Conservation (phyloP, 805 yeast species). For the Myxozyma kluyveri region DNA sequence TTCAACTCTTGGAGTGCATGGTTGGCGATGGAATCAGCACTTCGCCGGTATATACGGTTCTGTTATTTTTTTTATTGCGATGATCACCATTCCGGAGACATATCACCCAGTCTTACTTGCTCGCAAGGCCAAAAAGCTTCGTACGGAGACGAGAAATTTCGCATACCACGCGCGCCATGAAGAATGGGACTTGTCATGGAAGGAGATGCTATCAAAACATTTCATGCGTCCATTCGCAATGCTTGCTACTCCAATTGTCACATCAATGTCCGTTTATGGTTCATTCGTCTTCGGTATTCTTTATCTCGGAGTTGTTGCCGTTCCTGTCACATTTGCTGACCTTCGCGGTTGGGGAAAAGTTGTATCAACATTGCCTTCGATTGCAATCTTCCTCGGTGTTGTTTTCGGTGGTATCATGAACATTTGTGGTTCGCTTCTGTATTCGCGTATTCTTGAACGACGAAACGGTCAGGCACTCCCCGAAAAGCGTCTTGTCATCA, state of each 20-base stretch:
- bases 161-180: slow-evolving; percentile 92
- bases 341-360: slow-evolving; percentile 39
- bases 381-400: slow-evolving; percentile 39
- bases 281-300: slow-evolving; percentile 46
- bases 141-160: slow-evolving; percentile 75
- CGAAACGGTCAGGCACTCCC: slow-evolving; percentile 52
- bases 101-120: slow-evolving; percentile 53
- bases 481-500: slow-evolving; percentile 55
- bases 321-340: slow-evolving; percentile 39
- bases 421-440: slow-evolving; percentile 34
- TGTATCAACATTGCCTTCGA: slow-evolving; percentile 37
- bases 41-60: slow-evolving; percentile 46
- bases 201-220: slow-evolving; percentile 68
- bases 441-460: slow-evolving; percentile 31
- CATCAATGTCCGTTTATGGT: slow-evolving; percentile 43
- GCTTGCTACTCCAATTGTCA: slow-evolving; percentile 50
- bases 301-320: slow-evolving; percentile 44
- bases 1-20: slow-evolving; percentile 43
- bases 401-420: slow-evolving; percentile 37
- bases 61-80: slow-evolving; percentile 41
- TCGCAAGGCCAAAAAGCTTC: slow-evolving; percentile 59
- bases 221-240: slow-evolving; percentile 78
- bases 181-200: slow-evolving; percentile 66
- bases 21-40: slow-evolving; percentile 62
- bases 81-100: slow-evolving; percentile 39